phyloP scores from a whole-genome alignment of 129 eudicot species.

The sunflower (Helianthus annuus) region DNA sequence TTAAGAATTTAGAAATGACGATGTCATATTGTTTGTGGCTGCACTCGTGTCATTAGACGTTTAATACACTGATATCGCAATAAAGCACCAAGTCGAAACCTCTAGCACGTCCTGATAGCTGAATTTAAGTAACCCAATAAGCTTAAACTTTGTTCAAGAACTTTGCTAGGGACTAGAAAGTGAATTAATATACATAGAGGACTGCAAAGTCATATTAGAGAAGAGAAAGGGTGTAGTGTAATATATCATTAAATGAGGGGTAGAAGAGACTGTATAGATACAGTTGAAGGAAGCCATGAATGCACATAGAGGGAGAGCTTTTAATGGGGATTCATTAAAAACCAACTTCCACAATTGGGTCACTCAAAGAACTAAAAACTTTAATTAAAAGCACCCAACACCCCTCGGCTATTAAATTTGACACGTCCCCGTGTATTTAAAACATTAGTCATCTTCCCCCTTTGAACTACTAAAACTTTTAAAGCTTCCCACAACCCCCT shows the following conservation, averaged over 20 bases:
- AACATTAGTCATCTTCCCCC: conserved; percentile 39
- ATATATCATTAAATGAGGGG: conserved; percentile 46
- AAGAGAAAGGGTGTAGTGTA: conserved; percentile 23
- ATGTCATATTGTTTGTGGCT: too few relatives aligned
- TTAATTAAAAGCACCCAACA: conserved; percentile 54
- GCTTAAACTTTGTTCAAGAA: conserved; percentile 7
- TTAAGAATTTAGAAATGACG: too few relatives aligned
- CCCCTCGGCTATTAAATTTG: conserved; percentile 44
- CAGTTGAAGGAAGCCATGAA: conserved; percentile 77
- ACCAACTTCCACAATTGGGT: conserved; percentile 69
- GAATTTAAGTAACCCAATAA: not conserved
- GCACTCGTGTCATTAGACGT: too few relatives aligned
- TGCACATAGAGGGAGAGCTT: conserved; percentile 38
- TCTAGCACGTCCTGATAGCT: not conserved
- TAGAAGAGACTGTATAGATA: conserved; percentile 40
- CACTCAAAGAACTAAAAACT: conserved; percentile 44
- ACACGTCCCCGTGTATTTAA: conserved; percentile 48
- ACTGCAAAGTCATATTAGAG: conserved; percentile 9
- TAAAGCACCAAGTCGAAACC: not conserved
- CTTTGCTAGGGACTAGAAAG: conserved; percentile 11
- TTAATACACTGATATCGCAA: too few relatives aligned
- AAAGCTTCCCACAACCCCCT: conserved; percentile 55
- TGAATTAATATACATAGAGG: conserved; percentile 5
- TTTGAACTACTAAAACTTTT: conserved; percentile 53
- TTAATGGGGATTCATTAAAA: conserved; percentile 50